Base-by-base conservation (phyloP, 306 rosid genomes). In the Vachellia pachyceras region DNA sequence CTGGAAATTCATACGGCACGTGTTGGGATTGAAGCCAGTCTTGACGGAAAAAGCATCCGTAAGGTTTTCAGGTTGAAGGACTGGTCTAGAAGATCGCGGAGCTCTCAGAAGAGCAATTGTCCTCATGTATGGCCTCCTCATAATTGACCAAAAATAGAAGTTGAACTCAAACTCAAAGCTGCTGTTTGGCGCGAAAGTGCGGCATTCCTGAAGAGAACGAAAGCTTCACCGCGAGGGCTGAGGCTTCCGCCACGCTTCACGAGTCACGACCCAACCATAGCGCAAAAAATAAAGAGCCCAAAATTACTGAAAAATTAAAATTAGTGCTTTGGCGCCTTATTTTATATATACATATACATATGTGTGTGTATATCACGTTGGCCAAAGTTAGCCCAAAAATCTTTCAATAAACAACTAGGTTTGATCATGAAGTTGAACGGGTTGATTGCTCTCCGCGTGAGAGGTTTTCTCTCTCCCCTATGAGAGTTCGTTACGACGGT, bases 21-120 rank as follows among this genome's bases (percentile, higher is more conserved):
- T 95, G 69, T 72, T 69, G 57, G 92, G 89, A 77, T 90, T 69
- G 77, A 95, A 93, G 36, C 96, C 98, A 4, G 96, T 95, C 79
- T 95, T 91, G 89, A 93, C 75, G 41, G 87, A 86, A 10, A 85
- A 87, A 79, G 97, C 92, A 77, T 95, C 94, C 10, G 84, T 20
- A 23, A 45, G 67, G 77, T 23, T 69, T 35, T 81, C 86, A 25
- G 80, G 77, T 37, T 76, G 69, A 72, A 75, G 52, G 82, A 84
- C 47, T 18, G 77, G 82, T 64, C 82, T 85, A 67, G 83, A 73
- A 44, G 81, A 58, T 57, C 36, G 85, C 71, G 75, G 68, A 37
- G 73, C 76, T 82, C 77, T 29, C 8, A 88, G 73, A 23, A 82
- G 58, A 75, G 81, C 82, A 52, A 88, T 72, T 69, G 83, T 79